Conservation (phyloP, 768 basidiomycete species). For the Lanmaoa pseudosensibilis region DNA sequence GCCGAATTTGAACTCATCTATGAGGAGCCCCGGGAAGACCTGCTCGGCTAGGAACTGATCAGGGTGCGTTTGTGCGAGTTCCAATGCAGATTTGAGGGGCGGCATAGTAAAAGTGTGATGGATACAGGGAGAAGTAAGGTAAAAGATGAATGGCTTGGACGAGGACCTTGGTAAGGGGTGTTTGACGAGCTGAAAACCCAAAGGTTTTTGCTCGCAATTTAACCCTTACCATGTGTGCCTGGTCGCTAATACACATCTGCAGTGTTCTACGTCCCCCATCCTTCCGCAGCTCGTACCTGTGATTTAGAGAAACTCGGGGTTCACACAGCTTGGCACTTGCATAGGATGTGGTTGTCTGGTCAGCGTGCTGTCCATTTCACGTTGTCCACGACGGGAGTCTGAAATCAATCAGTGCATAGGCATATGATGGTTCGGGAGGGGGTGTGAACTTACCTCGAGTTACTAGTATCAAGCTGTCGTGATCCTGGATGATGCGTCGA, state of each 20-base stretch:
- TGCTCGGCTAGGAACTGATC: background rate
- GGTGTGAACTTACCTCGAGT: background rate
- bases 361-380: too few relatives aligned
- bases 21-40: background rate
- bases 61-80: background rate
- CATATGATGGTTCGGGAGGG: background rate
- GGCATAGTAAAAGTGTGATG: background rate
- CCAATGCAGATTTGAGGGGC: background rate
- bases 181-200: background rate
- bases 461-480: too few relatives aligned
- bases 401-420: too few relatives aligned
- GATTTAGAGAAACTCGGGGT: background rate
- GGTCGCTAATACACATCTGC: background rate
- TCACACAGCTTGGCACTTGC: background rate
- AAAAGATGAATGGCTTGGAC: background rate
- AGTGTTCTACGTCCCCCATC: background rate
- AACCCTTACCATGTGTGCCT: background rate
- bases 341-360: background rate
- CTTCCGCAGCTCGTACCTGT: background rate
- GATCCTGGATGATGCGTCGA: background rate
- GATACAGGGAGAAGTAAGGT: background rate
- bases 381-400: too few relatives aligned
- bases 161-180: background rate
- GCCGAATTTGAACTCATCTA: constrained; percentile 9
- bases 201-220: background rate